Percentiles rank a stretch among this genome's conserved stretches.
phyloP scores from a whole-genome alignment of 73 alveolate species.

The Effrenium voratum region DNA sequence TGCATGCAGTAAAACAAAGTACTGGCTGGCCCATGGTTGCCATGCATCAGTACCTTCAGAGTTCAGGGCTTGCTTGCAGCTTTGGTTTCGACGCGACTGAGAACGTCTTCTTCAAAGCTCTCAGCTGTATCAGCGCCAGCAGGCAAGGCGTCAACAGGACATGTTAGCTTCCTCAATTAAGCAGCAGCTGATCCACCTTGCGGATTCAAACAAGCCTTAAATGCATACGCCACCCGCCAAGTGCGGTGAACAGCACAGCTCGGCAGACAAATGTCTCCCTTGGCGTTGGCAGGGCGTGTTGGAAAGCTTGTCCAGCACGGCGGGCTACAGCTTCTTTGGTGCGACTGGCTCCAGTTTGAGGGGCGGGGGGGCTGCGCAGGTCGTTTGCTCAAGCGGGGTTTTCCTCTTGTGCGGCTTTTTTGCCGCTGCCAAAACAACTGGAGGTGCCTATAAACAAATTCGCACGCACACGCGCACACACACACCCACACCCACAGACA shows the following conservation, averaged over 20 bases:
- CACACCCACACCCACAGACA: no score
- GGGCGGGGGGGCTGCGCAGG: background rate
- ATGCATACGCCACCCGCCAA: no score
- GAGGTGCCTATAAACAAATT: no score
- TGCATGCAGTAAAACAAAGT: no score
- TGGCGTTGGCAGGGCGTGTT: background rate
- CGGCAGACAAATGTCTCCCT: background rate
- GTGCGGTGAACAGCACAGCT: background rate
- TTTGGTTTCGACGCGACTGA: background rate
- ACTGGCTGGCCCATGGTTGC: background rate
- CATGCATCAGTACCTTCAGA: background rate
- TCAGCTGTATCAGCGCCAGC: conserved; percentile 72
- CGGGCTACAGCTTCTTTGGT: conserved; percentile 59
- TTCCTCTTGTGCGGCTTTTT: no score
- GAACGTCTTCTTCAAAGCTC: conserved; percentile 54
- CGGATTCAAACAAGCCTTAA: no score
- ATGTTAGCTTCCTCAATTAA: no score
- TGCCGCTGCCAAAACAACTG: no score
- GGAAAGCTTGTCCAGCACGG: conserved; percentile 3
- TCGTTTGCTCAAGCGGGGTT: background rate
- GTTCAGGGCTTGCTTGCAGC: background rate
- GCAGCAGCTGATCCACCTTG: no score
- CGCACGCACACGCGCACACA: no score
- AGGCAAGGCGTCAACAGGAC: background rate
- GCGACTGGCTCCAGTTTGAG: background rate